Conservation (phyloP, 345 rosid species). For the Chamaenerion angustifolium region DNA sequence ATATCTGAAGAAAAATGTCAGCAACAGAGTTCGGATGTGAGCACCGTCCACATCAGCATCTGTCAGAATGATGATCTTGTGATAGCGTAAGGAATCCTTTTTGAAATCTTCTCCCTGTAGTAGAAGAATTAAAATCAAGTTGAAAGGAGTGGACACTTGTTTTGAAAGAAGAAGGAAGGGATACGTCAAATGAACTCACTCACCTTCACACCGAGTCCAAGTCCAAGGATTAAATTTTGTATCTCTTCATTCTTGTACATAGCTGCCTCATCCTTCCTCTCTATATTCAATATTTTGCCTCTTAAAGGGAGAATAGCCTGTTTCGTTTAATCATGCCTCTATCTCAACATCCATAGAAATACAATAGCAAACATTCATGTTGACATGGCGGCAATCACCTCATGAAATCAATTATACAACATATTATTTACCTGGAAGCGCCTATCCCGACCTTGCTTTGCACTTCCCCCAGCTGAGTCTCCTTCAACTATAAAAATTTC, state of each 20-base stretch:
- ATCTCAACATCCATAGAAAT: not conserved
- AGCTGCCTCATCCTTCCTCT: constrained; percentile 93
- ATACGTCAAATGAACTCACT: not conserved
- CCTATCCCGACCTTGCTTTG: constrained; percentile 98
- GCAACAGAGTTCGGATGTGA: constrained; percentile 80
- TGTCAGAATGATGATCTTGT: constrained; percentile 87
- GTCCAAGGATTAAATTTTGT: constrained; percentile 85
- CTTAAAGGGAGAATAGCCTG: constrained; percentile 98
- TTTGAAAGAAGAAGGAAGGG: not conserved
- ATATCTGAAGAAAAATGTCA: constrained; percentile 95
- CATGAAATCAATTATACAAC: not conserved
- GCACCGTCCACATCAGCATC: constrained; percentile 99
- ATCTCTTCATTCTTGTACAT: constrained; percentile 98
- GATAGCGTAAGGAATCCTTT: constrained; percentile 75
- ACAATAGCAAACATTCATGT: not conserved
- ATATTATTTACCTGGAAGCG: constrained; percentile 65
- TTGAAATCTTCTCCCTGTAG: constrained; percentile 86
- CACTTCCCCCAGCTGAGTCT: constrained; percentile 99
- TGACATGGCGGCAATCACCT: too few species aligned
- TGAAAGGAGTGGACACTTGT: constrained; percentile 2
- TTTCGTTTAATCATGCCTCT: constrained; percentile 8
- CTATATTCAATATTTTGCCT: constrained; percentile 91
- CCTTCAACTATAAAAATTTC: constrained; percentile 98
- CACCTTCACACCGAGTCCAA: constrained; percentile 98
- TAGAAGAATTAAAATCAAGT: constrained; percentile 5